A percentile compares a stretch with the other conserved stretches of the same genome.
Evolutionary conservation across 192 early-diverging fungal genomes (phyloP).

Genomic region (Backusella australiensis): DNA sequence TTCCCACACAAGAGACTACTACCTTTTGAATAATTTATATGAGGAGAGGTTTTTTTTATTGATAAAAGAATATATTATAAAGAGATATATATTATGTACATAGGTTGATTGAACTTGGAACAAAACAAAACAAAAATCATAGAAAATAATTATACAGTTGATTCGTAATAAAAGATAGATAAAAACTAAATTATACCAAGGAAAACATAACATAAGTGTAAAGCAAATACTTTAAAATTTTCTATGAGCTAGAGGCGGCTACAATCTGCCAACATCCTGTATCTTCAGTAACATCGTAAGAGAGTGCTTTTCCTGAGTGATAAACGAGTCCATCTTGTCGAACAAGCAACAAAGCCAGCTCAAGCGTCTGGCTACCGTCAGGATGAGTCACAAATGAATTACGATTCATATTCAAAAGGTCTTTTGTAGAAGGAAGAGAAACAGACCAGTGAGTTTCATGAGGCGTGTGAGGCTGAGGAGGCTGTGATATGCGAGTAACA

Average conservation of each 20-base stretch:
- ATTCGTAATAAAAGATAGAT: background rate
- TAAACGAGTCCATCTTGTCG: constrained; percentile 34
- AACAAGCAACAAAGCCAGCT: constrained; percentile 30
- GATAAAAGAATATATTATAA: background rate
- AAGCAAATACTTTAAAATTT: background rate
- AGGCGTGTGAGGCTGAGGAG: constrained; percentile 14
- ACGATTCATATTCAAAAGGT: constrained; percentile 28
- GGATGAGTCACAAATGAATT: constrained; percentile 18
- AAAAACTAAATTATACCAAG: background rate
- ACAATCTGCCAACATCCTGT: background rate
- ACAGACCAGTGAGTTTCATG: constrained; percentile 20
- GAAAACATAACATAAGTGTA: background rate
- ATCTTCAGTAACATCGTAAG: constrained; percentile 6
- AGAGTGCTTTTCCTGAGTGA: constrained; percentile 26
- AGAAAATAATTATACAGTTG: background rate
- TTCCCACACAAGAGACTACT: background rate
- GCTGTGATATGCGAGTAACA: constrained; percentile 8
- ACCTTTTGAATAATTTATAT: background rate
- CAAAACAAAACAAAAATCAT: background rate
- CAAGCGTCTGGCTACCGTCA: constrained; percentile 21
- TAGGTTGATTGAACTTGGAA: background rate
- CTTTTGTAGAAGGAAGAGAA: constrained; percentile 35
- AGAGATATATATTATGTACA: background rate
- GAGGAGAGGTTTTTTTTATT: background rate
- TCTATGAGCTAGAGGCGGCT: background rate